Evolutionary conservation across 2,329 filamentous ascomycete genomes (phyloP).

Genomic region (Diaporthe sp.): DNA sequence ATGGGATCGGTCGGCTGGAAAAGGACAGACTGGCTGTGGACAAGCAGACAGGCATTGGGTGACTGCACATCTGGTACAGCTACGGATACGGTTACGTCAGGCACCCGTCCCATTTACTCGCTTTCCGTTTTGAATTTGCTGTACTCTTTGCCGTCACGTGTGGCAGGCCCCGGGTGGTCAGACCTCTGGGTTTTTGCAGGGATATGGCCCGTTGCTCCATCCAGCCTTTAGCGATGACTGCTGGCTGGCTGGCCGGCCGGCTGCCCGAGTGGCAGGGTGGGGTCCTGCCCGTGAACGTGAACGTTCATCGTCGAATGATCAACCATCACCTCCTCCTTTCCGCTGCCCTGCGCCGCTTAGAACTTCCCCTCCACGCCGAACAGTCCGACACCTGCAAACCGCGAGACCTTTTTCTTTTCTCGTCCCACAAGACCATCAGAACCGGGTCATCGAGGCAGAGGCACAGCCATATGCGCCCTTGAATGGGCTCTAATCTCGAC

Average conservation of each 20-base stretch:
- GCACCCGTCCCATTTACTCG: not conserved
- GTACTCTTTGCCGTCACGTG: slow-evolving; percentile 6
- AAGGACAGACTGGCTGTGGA: not conserved
- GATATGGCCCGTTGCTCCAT: not conserved
- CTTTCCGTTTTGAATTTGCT: not conserved
- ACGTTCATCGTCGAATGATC: not conserved
- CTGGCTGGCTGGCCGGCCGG: not conserved
- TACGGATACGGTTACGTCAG: slow-evolving; percentile 16
- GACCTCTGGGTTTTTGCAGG: not conserved
- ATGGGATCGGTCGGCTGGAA: not conserved
- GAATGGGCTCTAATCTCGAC: not conserved
- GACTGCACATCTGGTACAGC: not conserved
- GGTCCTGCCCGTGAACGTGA: not conserved
- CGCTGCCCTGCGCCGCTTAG: not conserved
- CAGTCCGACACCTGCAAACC: not conserved
- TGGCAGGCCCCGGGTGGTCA: not conserved
- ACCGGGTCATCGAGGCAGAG: not conserved
- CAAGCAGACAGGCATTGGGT: not conserved
- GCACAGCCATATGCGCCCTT: slow-evolving; percentile 8
- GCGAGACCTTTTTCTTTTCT: not conserved
- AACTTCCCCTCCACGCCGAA: too few species aligned
- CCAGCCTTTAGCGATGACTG: not conserved
- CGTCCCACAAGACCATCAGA: not conserved
- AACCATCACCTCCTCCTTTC: not conserved
- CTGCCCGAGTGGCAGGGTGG: not conserved